A percentile compares a stretch with the other conserved stretches of the same genome.
These are phyloP conservation scores for Dimargaris xerosporica DNA, from an alignment of 192 early-diverging fungal genomes.

Conservation along the genomic window DNA sequence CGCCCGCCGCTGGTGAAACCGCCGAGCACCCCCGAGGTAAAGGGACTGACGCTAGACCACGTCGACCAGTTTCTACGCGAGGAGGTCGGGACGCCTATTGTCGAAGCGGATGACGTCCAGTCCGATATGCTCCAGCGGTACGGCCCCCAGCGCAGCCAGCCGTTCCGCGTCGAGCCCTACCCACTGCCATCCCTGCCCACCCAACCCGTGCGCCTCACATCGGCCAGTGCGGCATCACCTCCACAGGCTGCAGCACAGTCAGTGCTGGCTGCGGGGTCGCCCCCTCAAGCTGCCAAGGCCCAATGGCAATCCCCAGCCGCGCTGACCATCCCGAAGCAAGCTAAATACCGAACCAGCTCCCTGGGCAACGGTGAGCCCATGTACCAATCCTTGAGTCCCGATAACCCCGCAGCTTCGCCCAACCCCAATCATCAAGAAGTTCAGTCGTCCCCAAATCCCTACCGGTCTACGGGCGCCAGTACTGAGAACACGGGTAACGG, in stretches of 20 bases:
- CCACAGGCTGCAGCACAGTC: neutral
- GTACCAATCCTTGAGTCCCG: neutral
- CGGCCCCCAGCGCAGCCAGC: neutral
- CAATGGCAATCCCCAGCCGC: neutral
- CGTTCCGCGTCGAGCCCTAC: conserved; percentile 5
- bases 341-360: conserved; percentile 3
- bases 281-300: neutral
- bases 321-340: conserved; percentile 5
- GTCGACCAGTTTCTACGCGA: conserved; percentile 2
- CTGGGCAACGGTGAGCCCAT: neutral
- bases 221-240: neutral
- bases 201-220: neutral
- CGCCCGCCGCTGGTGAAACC: no score
- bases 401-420: neutral
- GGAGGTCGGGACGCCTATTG: conserved; percentile 7
- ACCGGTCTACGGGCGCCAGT: neutral
- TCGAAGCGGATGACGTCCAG: conserved; percentile 1
- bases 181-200: neutral
- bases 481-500: neutral
- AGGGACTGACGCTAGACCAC: conserved; percentile 6
- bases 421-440: neutral
- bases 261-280: neutral
- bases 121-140: neutral
- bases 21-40: neutral
- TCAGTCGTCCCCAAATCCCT: neutral